Evolutionary conservation across 2,329 filamentous ascomycete genomes (phyloP).

Genomic region (Cadophora sp.): DNA sequence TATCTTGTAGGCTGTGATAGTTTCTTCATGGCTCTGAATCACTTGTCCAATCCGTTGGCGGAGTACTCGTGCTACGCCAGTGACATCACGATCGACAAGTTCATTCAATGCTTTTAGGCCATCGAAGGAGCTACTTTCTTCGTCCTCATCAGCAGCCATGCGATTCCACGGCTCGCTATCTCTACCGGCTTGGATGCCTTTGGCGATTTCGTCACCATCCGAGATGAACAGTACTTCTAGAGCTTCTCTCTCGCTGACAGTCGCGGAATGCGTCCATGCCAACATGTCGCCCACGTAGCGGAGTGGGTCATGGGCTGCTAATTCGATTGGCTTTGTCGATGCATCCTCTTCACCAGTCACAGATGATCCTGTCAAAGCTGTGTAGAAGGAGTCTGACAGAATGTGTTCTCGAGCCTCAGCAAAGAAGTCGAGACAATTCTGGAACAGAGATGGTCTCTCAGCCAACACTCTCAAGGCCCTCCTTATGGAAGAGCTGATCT

Average conservation of each 20-base stretch:
- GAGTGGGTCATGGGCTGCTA: conserved; percentile 88
- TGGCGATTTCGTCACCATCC: conserved; percentile 87
- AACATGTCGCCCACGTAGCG: conserved; percentile 97
- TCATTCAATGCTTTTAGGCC: conserved; percentile 82
- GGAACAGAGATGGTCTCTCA: conserved; percentile 87
- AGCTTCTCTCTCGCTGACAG: conserved; percentile 92
- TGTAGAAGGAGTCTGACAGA: conserved; percentile 87
- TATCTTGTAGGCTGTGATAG: conserved; percentile 86
- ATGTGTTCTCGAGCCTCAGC: conserved; percentile 88
- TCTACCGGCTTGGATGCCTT: conserved; percentile 78
- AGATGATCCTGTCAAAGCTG: conserved; percentile 78
- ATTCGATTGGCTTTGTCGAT: conserved; percentile 86
- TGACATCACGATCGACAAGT: conserved; percentile 84
- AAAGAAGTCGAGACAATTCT: conserved; percentile 92
- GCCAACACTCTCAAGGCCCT: conserved; percentile 85
- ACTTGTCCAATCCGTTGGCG: conserved; percentile 90
- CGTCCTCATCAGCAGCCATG: conserved; percentile 59
- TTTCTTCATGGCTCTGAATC: conserved; percentile 90
- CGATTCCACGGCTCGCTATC: conserved; percentile 86
- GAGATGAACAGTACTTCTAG: conserved; percentile 90
- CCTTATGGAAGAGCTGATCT: conserved; percentile 85
- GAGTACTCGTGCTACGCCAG: conserved; percentile 82
- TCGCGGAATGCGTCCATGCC: conserved; percentile 93
- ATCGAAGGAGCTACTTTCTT: conserved; percentile 70
- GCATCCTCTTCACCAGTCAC: conserved; percentile 63